Percentiles rank a stretch among this genome's conserved stretches.
Conservation (phyloP, 345 rosid species). For the Sonneratia alba region DNA sequence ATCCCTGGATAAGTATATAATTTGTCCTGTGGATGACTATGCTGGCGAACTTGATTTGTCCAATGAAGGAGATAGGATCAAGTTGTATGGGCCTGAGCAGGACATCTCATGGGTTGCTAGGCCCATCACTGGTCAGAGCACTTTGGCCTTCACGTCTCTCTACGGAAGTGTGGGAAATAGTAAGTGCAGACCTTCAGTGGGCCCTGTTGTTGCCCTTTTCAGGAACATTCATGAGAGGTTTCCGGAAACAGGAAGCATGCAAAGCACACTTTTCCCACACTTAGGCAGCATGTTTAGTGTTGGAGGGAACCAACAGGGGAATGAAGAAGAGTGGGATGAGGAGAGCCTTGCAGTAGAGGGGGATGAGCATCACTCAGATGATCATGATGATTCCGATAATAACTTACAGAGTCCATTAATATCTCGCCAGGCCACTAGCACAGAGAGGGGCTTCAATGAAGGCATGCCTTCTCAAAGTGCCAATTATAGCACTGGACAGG, state of each 20-base stretch:
- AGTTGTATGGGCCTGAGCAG: conserved; percentile 79
- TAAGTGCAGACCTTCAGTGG: conserved; percentile 45
- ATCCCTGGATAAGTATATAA: conserved; percentile 79
- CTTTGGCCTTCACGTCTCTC: conserved; percentile 49
- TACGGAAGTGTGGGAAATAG: conserved; percentile 49
- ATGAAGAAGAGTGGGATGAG: conserved; percentile 78
- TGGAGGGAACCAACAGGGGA: conserved; percentile 57
- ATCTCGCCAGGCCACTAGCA: conserved; percentile 77
- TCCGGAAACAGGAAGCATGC: conserved; percentile 77
- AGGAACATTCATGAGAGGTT: conserved; percentile 83
- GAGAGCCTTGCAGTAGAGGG: conserved; percentile 66
- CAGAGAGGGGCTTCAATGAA: conserved; percentile 54
- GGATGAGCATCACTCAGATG: conserved; percentile 67
- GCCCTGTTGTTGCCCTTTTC: conserved; percentile 84
- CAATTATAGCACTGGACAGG: conserved; percentile 47
- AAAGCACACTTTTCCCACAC: conserved; percentile 81
- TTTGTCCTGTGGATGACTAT: conserved; percentile 54
- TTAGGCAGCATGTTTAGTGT: conserved; percentile 96
- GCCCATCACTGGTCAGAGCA: conserved; percentile 68
- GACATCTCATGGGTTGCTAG: conserved; percentile 82
- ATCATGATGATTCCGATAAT: conserved; percentile 50
- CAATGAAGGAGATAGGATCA: conserved; percentile 62
- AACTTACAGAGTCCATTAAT: conserved; percentile 81
- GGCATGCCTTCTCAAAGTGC: conserved; percentile 33
- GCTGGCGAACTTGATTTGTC: conserved; percentile 53